Evolutionary conservation across 2,329 filamentous ascomycete genomes (phyloP).

Genomic region (Ophiostoma novo-ulmi): DNA sequence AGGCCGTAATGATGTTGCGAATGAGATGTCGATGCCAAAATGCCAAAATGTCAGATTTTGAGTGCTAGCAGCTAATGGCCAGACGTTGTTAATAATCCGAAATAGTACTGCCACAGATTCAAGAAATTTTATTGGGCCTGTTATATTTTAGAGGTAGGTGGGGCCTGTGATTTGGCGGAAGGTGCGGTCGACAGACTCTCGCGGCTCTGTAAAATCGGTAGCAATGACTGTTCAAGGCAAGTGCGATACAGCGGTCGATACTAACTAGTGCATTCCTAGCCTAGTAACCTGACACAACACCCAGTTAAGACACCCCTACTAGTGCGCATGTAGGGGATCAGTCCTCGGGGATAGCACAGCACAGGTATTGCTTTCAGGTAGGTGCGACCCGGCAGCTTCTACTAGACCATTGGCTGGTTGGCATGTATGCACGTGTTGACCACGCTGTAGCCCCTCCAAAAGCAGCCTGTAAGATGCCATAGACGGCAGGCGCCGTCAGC

Average conservation of each 20-base stretch:
- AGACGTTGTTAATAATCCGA: conserved; percentile 8
- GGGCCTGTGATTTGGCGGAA: background rate
- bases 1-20: background rate
- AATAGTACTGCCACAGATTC: background rate
- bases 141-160: background rate
- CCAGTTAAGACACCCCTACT: background rate
- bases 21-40: background rate
- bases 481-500: conserved; percentile 2
- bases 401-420: conserved; percentile 17
- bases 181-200: background rate
- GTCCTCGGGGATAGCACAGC: background rate
- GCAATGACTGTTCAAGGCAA: background rate
- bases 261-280: background rate
- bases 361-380: background rate
- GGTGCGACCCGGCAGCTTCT: background rate
- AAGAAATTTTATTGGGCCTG: background rate
- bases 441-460: conserved; percentile 18
- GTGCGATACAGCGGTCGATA: background rate
- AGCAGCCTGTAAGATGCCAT: background rate
- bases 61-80: background rate
- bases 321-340: background rate
- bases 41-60: background rate
- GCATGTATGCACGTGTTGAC: conserved; percentile 11
- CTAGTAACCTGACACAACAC: background rate
- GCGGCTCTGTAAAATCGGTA: background rate